Evolutionary conservation across 352 stramenopile genomes (phyloP), one percentile per base, ranked within the genome.

Genomic region (Phytophthora vignae): DNA sequence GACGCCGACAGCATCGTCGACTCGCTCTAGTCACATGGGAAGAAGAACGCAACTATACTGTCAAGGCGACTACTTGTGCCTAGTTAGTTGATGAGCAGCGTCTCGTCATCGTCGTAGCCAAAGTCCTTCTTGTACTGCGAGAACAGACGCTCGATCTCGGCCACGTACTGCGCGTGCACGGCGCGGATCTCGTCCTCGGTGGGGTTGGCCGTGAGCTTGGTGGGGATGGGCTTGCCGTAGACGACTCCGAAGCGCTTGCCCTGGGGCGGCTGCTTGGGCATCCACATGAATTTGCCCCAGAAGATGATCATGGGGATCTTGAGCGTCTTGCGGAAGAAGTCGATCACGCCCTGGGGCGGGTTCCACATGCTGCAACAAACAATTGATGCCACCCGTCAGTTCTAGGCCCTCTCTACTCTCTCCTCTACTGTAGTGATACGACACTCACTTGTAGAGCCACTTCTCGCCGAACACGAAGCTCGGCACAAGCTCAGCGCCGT

Each of bases 391-490:
- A 25, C 22, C 22, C 22, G 31, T 71, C 60, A 73, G 49, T 38
- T 53, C 22, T 25, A 25, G 8, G 31, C 8, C 11, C 31, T 38
- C 31, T 11, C 31, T 38, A 2, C 31, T 38, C 31, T 38, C 31
- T 8, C 8, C 31, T 38, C 8, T n/a, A n/a, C n/a, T n/a, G n/a
- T 2, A 10, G 1, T 29, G 14, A 42, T 4, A 55, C 11, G 22
- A 25, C 3, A 85, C 76, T 53, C 63, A 88, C 81, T 91, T 90
- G 79, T 92, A 93, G 17, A 93, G 78, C 67, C 76, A 93, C 75
- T 95, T 95, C 61, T 95, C 88, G 55, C 81, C 81, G 57, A 95
- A 95, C 12, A 93, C 88, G 53, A 93, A 93, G 14, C 76, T 87
- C 5, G 88, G 88, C 22, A 95, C 88, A 58, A 95, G 80, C 22